A percentile compares a stretch with the other conserved stretches of the same genome.
phyloP scores from a whole-genome alignment of 2,329 filamentous ascomycete genomes.

The Penicillium sp. region DNA sequence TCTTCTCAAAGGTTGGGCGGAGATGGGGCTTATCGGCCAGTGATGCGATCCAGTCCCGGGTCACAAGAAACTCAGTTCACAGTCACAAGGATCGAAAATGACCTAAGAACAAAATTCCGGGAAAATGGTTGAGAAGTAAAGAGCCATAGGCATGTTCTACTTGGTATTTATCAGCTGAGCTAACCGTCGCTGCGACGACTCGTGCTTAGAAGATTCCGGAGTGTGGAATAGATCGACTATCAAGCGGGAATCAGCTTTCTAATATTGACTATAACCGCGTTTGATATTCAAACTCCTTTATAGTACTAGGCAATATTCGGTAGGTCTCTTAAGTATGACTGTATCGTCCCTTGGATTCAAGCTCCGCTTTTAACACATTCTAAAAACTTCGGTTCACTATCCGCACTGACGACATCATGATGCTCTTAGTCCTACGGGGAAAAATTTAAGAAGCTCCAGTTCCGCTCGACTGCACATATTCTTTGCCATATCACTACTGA shows the following conservation, averaged over 20 bases:
- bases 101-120: neutral
- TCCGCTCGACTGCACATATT: neutral
- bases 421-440: constrained; percentile 8
- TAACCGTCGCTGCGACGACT: neutral
- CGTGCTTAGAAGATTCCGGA: neutral
- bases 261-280: too few relatives aligned
- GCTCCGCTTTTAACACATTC: neutral
- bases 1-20: neutral
- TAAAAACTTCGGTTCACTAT: neutral
- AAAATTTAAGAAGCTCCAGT: constrained; percentile 2
- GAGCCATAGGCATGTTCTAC: neutral
- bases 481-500: neutral
- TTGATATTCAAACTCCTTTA: neutral
- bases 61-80: constrained; percentile 3
- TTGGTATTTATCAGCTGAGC: neutral
- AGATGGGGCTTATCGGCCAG: constrained; percentile 4
- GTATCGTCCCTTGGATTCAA: neutral
- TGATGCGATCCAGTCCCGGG: neutral
- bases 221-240: too few relatives aligned
- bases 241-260: too few relatives aligned
- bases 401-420: constrained; percentile 24
- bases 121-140: neutral
- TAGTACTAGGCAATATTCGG: neutral
- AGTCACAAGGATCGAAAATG: neutral
- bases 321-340: neutral